These are phyloP conservation scores for Prorocentrum cordatum DNA, from an alignment of 169 alveolate species.

Conservation along the genomic window DNA sequence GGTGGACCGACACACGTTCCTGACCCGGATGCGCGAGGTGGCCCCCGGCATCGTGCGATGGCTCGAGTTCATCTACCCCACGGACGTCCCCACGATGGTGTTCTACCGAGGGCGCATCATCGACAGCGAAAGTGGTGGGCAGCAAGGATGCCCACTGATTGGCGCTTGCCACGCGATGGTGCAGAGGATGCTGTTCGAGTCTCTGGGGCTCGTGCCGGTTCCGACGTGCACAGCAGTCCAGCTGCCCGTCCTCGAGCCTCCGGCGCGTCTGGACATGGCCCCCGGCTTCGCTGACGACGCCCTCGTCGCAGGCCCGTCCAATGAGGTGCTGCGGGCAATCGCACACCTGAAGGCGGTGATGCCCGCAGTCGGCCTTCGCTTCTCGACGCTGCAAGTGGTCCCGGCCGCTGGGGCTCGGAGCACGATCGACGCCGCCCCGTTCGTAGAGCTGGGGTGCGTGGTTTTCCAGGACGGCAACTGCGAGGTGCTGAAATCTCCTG, in stretches of 20 bases:
- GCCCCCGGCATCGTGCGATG: too few relatives aligned
- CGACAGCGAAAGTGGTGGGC: neutral
- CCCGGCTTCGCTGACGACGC: constrained; percentile 30
- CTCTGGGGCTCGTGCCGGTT: neutral
- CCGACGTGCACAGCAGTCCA: neutral
- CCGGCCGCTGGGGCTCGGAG: constrained; percentile 1
- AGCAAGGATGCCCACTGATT: constrained; percentile 10
- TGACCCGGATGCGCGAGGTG: too few relatives aligned
- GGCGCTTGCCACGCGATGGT: constrained; percentile 27
- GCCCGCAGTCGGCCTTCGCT: neutral
- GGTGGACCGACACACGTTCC: too few relatives aligned
- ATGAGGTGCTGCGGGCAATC: neutral
- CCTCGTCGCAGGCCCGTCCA: constrained; percentile 16
- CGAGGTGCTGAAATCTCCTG: constrained; percentile 10
- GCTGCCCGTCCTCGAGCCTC: constrained; percentile 2
- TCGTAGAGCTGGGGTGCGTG: neutral
- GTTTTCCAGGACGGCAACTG: neutral
- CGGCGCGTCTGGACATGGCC: constrained; percentile 9
- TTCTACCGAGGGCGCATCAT: too few relatives aligned
- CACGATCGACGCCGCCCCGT: neutral
- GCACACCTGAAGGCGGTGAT: neutral
- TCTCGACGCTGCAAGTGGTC: neutral
- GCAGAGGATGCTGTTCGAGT: constrained; percentile 14
- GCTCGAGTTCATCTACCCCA: too few relatives aligned
- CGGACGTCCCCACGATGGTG: too few relatives aligned